These are phyloP conservation scores for Strobilomyces dryophilus DNA, from an alignment of 768 basidiomycete species.

Conservation along the genomic window DNA sequence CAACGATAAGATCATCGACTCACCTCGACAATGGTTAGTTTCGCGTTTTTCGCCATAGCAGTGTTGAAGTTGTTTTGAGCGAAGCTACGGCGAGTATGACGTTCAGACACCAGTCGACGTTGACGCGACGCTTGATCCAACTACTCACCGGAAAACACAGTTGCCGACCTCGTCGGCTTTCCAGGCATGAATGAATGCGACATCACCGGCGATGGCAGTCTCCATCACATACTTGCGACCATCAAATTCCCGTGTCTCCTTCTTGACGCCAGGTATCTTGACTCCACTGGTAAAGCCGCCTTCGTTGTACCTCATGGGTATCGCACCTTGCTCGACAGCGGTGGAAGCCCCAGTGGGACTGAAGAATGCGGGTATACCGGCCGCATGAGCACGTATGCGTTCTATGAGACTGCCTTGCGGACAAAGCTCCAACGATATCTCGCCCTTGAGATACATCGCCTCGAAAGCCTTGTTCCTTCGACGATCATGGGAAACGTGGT, in stretches of 20 bases:
- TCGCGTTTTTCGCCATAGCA: conserved; percentile 87
- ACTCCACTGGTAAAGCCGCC: conserved; percentile 72
- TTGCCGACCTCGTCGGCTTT: conserved; percentile 91
- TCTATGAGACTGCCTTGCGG: conserved; percentile 91
- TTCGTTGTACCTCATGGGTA: conserved; percentile 74
- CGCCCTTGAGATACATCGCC: conserved; percentile 70
- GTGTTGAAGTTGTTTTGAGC: conserved; percentile 84
- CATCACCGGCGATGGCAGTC: conserved; percentile 71
- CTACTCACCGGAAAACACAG: conserved; percentile 73
- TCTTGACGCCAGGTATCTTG: conserved; percentile 65
- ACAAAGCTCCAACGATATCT: conserved; percentile 82
- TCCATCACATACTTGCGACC: conserved; percentile 84
- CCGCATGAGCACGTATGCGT: conserved; percentile 82
- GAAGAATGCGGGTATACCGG: conserved; percentile 91
- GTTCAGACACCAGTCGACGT: not conserved
- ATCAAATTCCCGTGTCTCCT: conserved; percentile 72
- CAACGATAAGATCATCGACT: conserved; percentile 7
- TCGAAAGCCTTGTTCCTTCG: conserved; percentile 84
- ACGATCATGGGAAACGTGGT: not conserved
- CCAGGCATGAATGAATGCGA: conserved; percentile 87
- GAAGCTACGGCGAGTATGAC: conserved; percentile 45
- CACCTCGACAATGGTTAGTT: conserved; percentile 87
- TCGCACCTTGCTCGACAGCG: conserved; percentile 73
- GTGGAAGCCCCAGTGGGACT: conserved; percentile 88
- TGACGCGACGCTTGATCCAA: not conserved